A percentile compares a stretch with the other conserved stretches of the same genome.
Conservation (phyloP, 2,329 filamentous ascomycete genomes). For the Colletotrichum echinochloae region DNA sequence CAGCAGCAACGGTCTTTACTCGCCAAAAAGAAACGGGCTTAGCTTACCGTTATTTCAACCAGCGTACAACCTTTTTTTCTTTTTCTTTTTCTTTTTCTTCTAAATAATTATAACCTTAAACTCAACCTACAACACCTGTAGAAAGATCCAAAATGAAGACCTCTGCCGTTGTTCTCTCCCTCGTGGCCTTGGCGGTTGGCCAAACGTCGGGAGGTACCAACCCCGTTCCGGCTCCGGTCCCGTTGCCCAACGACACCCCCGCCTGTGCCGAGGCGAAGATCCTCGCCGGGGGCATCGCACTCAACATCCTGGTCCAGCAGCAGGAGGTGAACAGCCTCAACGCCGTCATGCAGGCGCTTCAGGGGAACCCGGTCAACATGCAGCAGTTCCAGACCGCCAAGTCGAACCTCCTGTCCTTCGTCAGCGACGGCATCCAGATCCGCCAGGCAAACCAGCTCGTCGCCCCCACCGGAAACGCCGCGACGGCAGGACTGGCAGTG, state of each 20-base stretch:
- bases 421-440: constrained; percentile 38
- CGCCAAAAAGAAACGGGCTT: constrained; percentile 18
- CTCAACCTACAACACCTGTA: neutral
- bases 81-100: neutral
- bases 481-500: constrained; percentile 30
- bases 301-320: constrained; percentile 39
- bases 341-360: constrained; percentile 30
- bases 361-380: constrained; percentile 33
- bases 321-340: constrained; percentile 32
- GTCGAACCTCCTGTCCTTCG: constrained; percentile 38
- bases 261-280: constrained; percentile 40
- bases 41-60: constrained; percentile 5
- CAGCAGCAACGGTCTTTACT: constrained; percentile 37
- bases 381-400: constrained; percentile 41
- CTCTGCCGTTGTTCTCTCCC: constrained; percentile 34
- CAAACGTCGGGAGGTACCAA: constrained; percentile 4
- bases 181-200: constrained; percentile 21
- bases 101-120: neutral
- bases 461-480: constrained; percentile 30
- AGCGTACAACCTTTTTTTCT: constrained; percentile 21
- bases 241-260: constrained; percentile 26
- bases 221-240: constrained; percentile 19
- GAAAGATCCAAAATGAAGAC: constrained; percentile 38
- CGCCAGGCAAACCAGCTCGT: constrained; percentile 40
- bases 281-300: constrained; percentile 34